Evolutionary conservation across 169 alveolate genomes (phyloP), one percentile per base, ranked within the genome.

Genomic region (Cryptosporidium andersoni): DNA sequence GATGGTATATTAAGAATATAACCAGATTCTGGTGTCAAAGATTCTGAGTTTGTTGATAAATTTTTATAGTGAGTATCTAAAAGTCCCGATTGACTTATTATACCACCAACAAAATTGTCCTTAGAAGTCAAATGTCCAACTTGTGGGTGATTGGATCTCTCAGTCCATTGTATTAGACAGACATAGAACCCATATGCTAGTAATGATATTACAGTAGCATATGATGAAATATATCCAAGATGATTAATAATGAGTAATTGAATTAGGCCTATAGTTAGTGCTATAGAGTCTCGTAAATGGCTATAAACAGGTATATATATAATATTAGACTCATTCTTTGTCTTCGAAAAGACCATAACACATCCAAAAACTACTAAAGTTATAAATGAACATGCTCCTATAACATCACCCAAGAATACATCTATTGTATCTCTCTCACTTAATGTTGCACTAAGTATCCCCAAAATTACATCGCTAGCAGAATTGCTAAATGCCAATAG

Each of bases 381-480:
- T 2, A 74, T 74, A 42, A 74, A 74, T 45, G 60, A 53, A 9
- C 64, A 74, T 7, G 85, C 85, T 45, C 85, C 85, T 58, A 74
- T 4, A 47, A 74, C 85, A 42, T 74, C 85, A 14, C 85, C 85
- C 14, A 74, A 48, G 34, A 74, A 74, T 3, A 74, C 85, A 55
- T 74, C 68, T 58, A 74, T 58, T 2, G 85, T 68, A 45, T 74
- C 85, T 48, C 60, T 74, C 47, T 74, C 85, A 1, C 85, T 68
- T 25, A 74, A 58, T 3, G 85, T 58, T n/a, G 60, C 85, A 60
- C 85, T 74, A 5, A 74, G 34, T 55, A 74, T 74, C 34, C 85
- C 85, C 34, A 74, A 51, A 36, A 74, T 74, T 37, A 74, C 85
- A 74, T 74, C 85, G 34, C 85, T 74, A 4, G 85, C 85, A 45